Percentiles rank a stretch among this genome's conserved stretches.
These are phyloP conservation scores for Raphidocelis subcapitata DNA, from an alignment of 139 green algal species.

Conservation along the genomic window DNA sequence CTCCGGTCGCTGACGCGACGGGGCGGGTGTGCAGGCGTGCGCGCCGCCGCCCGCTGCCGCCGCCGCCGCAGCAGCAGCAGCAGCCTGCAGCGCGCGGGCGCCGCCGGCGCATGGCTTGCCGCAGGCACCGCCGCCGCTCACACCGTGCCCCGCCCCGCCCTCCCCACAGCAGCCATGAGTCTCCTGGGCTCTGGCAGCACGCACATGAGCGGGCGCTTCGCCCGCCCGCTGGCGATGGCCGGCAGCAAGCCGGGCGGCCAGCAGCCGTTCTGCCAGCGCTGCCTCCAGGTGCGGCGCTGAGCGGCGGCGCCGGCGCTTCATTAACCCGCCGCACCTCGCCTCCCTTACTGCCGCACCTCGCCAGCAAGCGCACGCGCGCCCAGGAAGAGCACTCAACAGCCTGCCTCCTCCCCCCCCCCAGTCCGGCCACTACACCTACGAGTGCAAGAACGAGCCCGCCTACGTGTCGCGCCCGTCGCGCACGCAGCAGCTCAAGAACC, in stretches of 20 bases:
- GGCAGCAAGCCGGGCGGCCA: slow-evolving; percentile 2
- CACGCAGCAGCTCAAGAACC: slow-evolving; percentile 73
- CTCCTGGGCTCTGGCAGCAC: slow-evolving; percentile 16
- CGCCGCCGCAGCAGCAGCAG: too few relatives aligned
- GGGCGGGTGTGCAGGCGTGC: too few relatives aligned
- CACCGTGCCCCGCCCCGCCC: too few relatives aligned
- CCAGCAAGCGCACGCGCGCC: not conserved
- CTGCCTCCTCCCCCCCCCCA: slow-evolving; percentile 36
- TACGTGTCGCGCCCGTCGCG: slow-evolving; percentile 62
- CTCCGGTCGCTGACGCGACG: too few relatives aligned
- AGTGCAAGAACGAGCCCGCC: slow-evolving; percentile 68
- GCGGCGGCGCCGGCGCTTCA: not conserved
- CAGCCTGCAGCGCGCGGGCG: too few relatives aligned
- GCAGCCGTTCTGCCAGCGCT: slow-evolving; percentile 33
- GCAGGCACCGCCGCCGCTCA: not conserved
- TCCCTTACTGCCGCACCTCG: not conserved
- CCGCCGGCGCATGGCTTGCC: not conserved
- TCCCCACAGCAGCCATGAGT: slow-evolving; percentile 7
- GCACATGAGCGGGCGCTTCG: slow-evolving; percentile 21
- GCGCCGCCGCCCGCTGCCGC: too few relatives aligned
- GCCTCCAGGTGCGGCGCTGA: slow-evolving; percentile 25
- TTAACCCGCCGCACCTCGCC: too few relatives aligned
- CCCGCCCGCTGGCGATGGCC: slow-evolving; percentile 12
- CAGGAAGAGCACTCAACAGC: not conserved
- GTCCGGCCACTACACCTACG: slow-evolving; percentile 71